These are phyloP conservation scores for Rosa hybrid DNA, from an alignment of 331 rosid genomes.

Conservation along the genomic window DNA sequence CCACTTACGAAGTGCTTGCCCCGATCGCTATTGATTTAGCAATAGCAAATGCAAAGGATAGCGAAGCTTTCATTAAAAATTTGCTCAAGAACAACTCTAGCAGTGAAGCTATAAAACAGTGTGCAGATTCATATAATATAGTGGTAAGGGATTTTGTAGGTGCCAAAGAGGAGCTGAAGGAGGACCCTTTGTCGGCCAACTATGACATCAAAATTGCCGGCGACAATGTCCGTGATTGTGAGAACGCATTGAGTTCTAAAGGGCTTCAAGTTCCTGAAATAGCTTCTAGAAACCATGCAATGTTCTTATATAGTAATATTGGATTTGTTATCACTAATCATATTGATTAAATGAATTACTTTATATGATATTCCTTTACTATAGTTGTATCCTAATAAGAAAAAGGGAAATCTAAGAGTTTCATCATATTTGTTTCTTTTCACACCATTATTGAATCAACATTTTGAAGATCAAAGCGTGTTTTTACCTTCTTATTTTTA, in stretches of 20 bases:
- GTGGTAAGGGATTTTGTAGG: neutral
- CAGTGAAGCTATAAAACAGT: neutral
- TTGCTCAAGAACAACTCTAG: neutral
- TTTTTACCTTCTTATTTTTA: no score
- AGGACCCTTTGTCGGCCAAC: neutral
- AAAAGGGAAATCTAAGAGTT: no score
- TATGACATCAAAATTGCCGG: slow-evolving; percentile 10
- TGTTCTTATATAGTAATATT: slow-evolving; percentile 18
- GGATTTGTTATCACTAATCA: slow-evolving; percentile 10
- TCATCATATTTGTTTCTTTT: no score
- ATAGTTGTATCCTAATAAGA: no score
- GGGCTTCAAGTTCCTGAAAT: slow-evolving; percentile 8
- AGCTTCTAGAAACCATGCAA: slow-evolving; percentile 6
- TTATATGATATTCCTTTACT: no score
- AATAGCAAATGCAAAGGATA: slow-evolving; percentile 1
- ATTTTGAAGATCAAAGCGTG: no score
- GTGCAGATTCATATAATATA: neutral
- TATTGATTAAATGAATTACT: neutral
- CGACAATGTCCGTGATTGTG: neutral
- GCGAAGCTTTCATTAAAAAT: slow-evolving; percentile 2
- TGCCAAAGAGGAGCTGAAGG: neutral
- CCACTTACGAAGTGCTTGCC: slow-evolving; percentile 8
- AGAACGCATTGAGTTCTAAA: neutral
- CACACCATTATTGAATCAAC: no score
- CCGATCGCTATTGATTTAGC: slow-evolving; percentile 4